These are phyloP conservation scores for Heliosperma pusillum DNA, from an alignment of 148 eudicot species.

Conservation along the genomic window DNA sequence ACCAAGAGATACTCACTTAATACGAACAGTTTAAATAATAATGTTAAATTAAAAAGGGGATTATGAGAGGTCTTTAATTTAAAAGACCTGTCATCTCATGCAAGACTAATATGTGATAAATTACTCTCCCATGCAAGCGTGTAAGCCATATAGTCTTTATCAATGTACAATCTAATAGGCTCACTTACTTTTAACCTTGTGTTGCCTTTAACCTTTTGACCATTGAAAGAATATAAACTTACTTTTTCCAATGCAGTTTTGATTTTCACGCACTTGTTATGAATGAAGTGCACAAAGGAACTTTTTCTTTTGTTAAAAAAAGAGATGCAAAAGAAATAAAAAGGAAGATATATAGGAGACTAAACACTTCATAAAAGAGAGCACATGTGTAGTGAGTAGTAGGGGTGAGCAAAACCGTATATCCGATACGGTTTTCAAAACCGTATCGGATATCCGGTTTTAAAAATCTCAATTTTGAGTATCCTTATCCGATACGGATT, in stretches of 20 bases:
- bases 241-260: not conserved
- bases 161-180: not conserved
- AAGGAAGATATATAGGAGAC: slow-evolving; percentile 7
- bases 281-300: not conserved
- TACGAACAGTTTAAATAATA: no score
- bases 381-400: slow-evolving; percentile 7
- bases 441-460: no score
- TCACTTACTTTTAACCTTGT: no score
- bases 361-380: not conserved
- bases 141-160: slow-evolving; percentile 1
- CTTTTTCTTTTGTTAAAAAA: not conserved
- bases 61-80: no score
- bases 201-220: slow-evolving; percentile 8
- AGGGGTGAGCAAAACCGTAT: no score
- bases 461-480: no score
- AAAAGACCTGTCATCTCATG: no score
- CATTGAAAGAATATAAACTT: not conserved
- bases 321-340: not conserved
- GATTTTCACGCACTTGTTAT: slow-evolving; percentile 8
- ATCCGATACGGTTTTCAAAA: no score
- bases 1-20: no score
- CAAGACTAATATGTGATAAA: no score
- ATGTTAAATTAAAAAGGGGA: no score
- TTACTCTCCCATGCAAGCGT: slow-evolving; percentile 15
- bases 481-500: no score